These are phyloP conservation scores for Apiotrichum porosum DNA, from an alignment of 1,284 basidiomycete species.

Conservation along the genomic window DNA sequence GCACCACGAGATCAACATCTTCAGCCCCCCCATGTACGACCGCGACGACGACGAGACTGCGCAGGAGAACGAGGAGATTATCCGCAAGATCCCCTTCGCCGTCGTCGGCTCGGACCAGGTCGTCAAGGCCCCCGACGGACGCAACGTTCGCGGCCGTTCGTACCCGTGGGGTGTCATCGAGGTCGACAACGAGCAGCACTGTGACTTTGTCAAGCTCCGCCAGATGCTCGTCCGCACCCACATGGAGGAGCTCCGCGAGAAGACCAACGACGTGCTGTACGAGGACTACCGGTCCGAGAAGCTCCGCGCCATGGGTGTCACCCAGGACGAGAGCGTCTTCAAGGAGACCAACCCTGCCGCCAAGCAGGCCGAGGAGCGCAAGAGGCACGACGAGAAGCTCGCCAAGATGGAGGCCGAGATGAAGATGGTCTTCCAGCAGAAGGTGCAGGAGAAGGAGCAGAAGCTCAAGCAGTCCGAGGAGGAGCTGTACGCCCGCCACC, in stretches of 20 bases:
- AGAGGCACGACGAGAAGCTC: conserved; percentile 88
- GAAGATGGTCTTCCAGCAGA: conserved; percentile 99
- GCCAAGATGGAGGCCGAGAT: conserved; percentile 99
- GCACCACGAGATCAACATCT: conserved; percentile 90
- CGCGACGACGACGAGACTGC: conserved; percentile 96
- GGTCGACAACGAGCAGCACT: conserved; percentile 96
- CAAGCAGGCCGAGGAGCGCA: conserved; percentile 89
- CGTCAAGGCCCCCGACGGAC: conserved; percentile 76
- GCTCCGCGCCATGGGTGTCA: conserved; percentile 88
- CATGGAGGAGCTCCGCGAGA: conserved; percentile 95
- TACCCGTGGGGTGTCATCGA: conserved; percentile 98
- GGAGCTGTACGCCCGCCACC: conserved; percentile 92
- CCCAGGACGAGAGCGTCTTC: conserved; percentile 93
- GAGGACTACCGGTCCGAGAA: conserved; percentile 97
- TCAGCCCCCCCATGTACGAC: conserved; percentile 90
- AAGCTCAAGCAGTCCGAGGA: conserved; percentile 98
- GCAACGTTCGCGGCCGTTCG: conserved; percentile 80
- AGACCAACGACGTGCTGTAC: conserved; percentile 87
- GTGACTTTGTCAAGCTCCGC: conserved; percentile 95
- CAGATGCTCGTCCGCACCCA: conserved; percentile 98
- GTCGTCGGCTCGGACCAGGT: conserved; percentile 85
- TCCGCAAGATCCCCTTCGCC: conserved; percentile 93
- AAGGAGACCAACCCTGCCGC: conserved; percentile 95
- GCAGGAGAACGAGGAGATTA: conserved; percentile 91
- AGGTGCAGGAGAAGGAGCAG: conserved; percentile 95